Conservation (phyloP, 805 yeast genomes). For the Spathaspora gorwiae region DNA sequence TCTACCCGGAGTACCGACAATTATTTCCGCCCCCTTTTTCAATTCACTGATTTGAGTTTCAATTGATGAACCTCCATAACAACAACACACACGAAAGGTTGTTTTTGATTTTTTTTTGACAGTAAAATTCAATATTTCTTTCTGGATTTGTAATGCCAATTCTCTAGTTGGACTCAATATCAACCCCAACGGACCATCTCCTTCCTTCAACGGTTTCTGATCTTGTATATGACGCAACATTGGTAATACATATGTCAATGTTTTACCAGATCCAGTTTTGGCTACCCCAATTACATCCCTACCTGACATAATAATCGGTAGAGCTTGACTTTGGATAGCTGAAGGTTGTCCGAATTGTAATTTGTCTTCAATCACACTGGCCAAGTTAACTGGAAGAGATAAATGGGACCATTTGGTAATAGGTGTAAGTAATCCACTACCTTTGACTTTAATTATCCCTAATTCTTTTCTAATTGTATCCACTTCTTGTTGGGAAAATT, state of each 20-base stretch:
- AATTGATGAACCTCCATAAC: constrained; percentile 87
- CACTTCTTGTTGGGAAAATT: constrained; percentile 52
- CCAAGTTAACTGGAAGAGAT: constrained; percentile 62
- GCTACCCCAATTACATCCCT: constrained; percentile 91
- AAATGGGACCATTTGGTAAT: constrained; percentile 74
- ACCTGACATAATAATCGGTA: constrained; percentile 88
- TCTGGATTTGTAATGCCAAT: constrained; percentile 76
- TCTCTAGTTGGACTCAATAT: constrained; percentile 91
- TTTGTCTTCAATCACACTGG: constrained; percentile 47
- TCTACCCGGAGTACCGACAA: constrained; percentile 95
- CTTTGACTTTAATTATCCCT: constrained; percentile 67
- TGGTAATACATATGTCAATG: constrained; percentile 82
- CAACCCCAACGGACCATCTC: constrained; percentile 74
- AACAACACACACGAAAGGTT: constrained; percentile 58
- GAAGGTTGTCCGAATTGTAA: constrained; percentile 64
- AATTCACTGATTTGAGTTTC: constrained; percentile 76
- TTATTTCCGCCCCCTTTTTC: constrained; percentile 71
- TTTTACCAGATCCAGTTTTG: constrained; percentile 95
- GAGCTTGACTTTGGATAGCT: constrained; percentile 84
- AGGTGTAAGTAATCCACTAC: constrained; percentile 57
- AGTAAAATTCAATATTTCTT: constrained; percentile 59
- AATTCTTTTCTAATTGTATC: constrained; percentile 45
- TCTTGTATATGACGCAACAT: constrained; percentile 78
- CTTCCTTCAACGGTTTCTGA: constrained; percentile 46
- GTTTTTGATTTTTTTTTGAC: constrained; percentile 30